These are phyloP conservation scores for Phoma sp. DNA, from an alignment of 2,329 filamentous ascomycete genomes.

Conservation along the genomic window DNA sequence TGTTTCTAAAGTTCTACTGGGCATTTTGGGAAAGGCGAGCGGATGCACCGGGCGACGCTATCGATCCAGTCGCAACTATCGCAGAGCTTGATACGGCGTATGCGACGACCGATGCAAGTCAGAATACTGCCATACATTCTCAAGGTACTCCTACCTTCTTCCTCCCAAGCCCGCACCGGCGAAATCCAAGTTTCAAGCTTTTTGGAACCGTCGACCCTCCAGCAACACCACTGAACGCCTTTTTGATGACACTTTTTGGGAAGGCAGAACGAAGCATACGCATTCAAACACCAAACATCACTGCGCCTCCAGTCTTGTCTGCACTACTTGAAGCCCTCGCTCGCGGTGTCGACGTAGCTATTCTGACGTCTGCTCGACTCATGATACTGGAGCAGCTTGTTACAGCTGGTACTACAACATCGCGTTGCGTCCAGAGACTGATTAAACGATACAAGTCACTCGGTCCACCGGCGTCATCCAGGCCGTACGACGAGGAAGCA, in stretches of 20 bases:
- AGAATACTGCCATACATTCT: neutral
- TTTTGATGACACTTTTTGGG: slow-evolving; percentile 66
- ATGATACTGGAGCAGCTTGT: slow-evolving; percentile 83
- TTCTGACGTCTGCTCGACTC: slow-evolving; percentile 72
- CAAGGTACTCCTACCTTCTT: slow-evolving; percentile 63
- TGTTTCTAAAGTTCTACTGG: slow-evolving; percentile 71
- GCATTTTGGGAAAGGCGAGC: slow-evolving; percentile 66
- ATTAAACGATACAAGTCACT: slow-evolving; percentile 58
- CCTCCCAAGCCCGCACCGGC: slow-evolving; percentile 76
- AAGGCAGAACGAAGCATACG: slow-evolving; percentile 66
- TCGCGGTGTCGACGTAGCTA: slow-evolving; percentile 70
- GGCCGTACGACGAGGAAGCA: slow-evolving; percentile 34
- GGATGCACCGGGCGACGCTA: neutral
- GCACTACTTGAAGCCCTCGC: slow-evolving; percentile 66
- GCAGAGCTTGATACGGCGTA: neutral
- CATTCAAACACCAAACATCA: slow-evolving; percentile 81
- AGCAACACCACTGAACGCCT: slow-evolving; percentile 70
- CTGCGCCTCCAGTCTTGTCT: slow-evolving; percentile 67
- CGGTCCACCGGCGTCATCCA: neutral
- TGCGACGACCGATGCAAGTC: neutral
- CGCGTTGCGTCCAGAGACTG: slow-evolving; percentile 66
- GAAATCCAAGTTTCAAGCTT: slow-evolving; percentile 68
- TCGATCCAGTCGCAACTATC: no score
- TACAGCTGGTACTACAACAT: slow-evolving; percentile 77
- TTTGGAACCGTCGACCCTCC: slow-evolving; percentile 56